phyloP scores from a whole-genome alignment of 768 basidiomycete genomes.

The Amanita polypyramis region DNA sequence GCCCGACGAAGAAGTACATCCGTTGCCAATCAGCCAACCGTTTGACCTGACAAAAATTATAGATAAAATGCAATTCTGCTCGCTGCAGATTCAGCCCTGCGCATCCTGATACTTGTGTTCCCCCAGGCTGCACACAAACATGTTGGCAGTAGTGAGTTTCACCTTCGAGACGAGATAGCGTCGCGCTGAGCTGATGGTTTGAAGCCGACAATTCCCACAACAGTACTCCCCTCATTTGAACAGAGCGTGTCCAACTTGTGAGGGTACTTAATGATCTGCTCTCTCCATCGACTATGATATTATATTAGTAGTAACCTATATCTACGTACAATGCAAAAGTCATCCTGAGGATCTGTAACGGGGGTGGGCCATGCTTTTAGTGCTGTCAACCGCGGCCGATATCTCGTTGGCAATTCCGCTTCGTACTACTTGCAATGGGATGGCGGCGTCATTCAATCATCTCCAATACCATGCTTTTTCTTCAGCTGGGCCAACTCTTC shows the following conservation, averaged over 20 bases:
- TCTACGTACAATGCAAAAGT: conserved; percentile 5
- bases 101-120: conserved; percentile 39
- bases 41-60: background rate
- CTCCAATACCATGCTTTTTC: conserved; percentile 77
- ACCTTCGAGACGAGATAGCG: background rate
- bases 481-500: conserved; percentile 84
- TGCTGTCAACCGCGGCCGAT: background rate
- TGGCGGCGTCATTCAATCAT: conserved; percentile 35
- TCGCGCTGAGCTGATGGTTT: conserved; percentile 12
- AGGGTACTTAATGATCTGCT: background rate
- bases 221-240: conserved; percentile 62
- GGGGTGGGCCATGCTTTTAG: background rate
- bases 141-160: conserved; percentile 65
- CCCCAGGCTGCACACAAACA: conserved; percentile 39
- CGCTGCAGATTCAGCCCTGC: conserved; percentile 55
- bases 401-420: background rate
- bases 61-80: conserved; percentile 55
- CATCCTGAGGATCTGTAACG: background rate
- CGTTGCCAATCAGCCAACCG: background rate
- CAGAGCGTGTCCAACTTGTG: conserved; percentile 45
- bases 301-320: conserved; percentile 4
- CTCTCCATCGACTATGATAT: background rate
- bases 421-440: background rate
- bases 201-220: conserved; percentile 52
- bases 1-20: conserved; percentile 48